Evolutionary conservation across 2,329 filamentous ascomycete species (phyloP).

Genomic region (Herpotrichia juniperi): DNA sequence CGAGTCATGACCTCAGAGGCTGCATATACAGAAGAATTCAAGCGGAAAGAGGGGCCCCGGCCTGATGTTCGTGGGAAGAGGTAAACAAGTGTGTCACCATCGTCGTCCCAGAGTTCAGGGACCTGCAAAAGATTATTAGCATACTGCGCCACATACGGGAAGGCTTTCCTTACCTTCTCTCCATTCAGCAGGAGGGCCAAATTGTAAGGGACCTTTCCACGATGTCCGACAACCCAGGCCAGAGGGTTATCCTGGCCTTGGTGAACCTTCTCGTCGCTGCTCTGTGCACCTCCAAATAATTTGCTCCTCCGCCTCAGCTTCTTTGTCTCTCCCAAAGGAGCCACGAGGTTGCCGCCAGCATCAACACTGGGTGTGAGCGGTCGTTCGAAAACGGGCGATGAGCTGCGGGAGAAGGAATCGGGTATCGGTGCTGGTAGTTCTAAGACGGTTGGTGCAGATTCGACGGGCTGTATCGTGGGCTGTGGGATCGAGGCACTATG

Average conservation of each 20-base stretch:
- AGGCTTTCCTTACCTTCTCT: constrained; percentile 53
- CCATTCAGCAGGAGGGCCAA: constrained; percentile 56
- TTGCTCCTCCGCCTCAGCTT: constrained; percentile 44
- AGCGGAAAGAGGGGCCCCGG: constrained; percentile 64
- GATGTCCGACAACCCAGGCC: constrained; percentile 66
- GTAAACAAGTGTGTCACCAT: constrained; percentile 68
- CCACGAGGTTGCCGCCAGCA: constrained; percentile 3
- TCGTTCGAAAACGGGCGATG: constrained; percentile 28
- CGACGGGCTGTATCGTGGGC: constrained; percentile 35
- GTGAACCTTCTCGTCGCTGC: constrained; percentile 28
- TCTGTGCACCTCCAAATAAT: constrained; percentile 35
- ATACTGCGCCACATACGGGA: not conserved
- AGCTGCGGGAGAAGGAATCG: constrained; percentile 27
- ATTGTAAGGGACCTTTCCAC: constrained; percentile 63
- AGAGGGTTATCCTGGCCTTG: constrained; percentile 33
- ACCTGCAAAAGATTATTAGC: constrained; percentile 46
- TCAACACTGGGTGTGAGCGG: constrained; percentile 10
- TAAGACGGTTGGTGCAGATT: constrained; percentile 23
- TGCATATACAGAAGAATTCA: constrained; percentile 64
- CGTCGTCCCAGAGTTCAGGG: constrained; percentile 66
- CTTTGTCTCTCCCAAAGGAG: constrained; percentile 27
- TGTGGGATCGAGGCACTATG: constrained; percentile 16
- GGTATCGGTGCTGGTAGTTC: constrained; percentile 27
- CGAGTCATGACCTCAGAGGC: constrained; percentile 62
- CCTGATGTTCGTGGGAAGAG: constrained; percentile 64